Evolutionary conservation across 208 protist species (phyloP), one percentile per base, ranked within the genome.

Genomic region (Herpetomonas muscarum): DNA sequence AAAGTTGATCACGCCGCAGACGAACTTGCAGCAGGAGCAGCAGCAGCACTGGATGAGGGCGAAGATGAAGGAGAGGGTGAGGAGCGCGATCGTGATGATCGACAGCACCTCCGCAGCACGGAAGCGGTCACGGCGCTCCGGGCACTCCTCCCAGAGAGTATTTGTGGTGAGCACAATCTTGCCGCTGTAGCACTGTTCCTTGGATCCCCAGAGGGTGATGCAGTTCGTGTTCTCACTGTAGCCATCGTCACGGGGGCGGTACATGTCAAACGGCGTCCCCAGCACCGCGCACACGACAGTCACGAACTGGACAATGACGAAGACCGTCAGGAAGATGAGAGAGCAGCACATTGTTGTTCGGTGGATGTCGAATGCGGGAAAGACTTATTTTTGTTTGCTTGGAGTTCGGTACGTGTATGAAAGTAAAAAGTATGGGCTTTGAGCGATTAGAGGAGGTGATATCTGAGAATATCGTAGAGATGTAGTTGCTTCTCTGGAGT

Each of bases 31-130:
- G 59, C 64, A 77, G 24, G 30, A 17, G 2, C 49, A 67, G 64
- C 66, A 77, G 50, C 64, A 77, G 48, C 49, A 50, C 30, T 49
- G 49, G 17, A 68, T 41, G 19, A 59, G 49, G 9, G 36, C 54
- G 54, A 59, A 49, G 29, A 59, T 19, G 7, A 42, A 21, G 41
- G 54, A 37, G 25, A 59, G 17, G n/a, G 21, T 26, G 19, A 59
- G 49, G 12, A 28, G 28, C 7, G 54, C 54, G 21, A 31, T 34
- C 34, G 64, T 53, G 37, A 72, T 61, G 26, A 76, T 65, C 31
- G 70, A 48, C n/a, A 62, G 58, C 29, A 26, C 47, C 59, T 76
- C 47, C 1, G 70, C 59, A 0, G 46, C 64, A 24, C 61, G 71
- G 50, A 77, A 72, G 19, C 46, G 58, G 5, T n/a, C 36, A 6